Base-by-base conservation (phyloP, 2,329 filamentous ascomycete genomes). In the Claviceps sp. region DNA sequence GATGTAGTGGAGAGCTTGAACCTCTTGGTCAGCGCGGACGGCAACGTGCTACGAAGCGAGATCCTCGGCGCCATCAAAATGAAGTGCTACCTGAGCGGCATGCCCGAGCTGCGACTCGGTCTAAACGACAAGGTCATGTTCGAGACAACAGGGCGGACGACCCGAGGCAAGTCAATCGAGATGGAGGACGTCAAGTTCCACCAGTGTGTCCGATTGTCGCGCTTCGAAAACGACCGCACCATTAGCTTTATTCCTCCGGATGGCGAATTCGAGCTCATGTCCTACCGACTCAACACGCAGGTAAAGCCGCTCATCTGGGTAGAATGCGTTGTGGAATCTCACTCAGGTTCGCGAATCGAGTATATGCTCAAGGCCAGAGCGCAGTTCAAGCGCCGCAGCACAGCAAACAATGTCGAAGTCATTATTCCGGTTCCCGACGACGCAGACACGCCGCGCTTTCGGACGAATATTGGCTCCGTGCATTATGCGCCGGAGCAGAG, bases 131-230 rank as follows among this genome's bases (percentile, higher is more conserved):
- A 98, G 72, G 93, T 89, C 68, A 98, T 98, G 93, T 98, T 98
- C 64, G 93, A 98, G 72, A 95, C 89, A 4, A 98, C 93, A 0
- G 93, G 93, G 30, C 80, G 93, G 56, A 89, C 91, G 16, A 97
- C 91, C 42, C 76, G 93, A 62, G 93, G 93, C 55, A 98, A 98
- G 71, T 88, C 93, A 10, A 93, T 98, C 57, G 93, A 98, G 72
- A 98, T 98, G 93, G 93, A 98, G 65, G 93, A 98, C 61, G 93
- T 98, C 70, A 98, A 98, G 64, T 98, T 98, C 70, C 93, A 98
- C 71, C 93, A 98, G 69, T 98, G 93, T 65, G 93, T 98, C 57
- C 83, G 93, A 56, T 77, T 98, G 58, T 94, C 89, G 47, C 82
- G 93, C 59, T 98, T 98, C 71, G 93, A 98, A 70, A 98, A 97